Percentiles rank a stretch among this genome's conserved stretches.
Conservation (phyloP, 805 yeast species). For the Ogataea kodamae region DNA sequence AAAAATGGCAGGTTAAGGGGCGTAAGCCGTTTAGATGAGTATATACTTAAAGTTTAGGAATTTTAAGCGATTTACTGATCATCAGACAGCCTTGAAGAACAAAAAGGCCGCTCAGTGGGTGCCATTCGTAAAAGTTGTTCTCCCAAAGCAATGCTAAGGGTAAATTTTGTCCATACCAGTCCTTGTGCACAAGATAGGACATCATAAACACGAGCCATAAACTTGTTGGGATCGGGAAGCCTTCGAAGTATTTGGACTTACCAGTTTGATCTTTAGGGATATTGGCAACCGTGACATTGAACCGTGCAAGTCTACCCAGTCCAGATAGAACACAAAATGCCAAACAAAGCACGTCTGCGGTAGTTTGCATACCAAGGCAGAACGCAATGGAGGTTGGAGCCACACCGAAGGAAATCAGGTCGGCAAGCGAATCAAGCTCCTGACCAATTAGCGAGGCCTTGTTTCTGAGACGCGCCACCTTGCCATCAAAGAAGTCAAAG, state of each 20-base stretch:
- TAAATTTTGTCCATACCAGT: constrained; percentile 40
- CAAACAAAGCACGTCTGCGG: constrained; percentile 71
- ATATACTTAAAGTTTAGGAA: constrained; percentile 68
- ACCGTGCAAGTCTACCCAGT: constrained; percentile 88
- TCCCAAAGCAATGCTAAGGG: constrained; percentile 63
- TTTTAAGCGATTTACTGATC: constrained; percentile 84
- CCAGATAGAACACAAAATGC: constrained; percentile 91
- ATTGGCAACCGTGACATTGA: constrained; percentile 89
- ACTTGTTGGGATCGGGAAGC: constrained; percentile 92
- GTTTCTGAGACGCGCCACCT: constrained; percentile 92
- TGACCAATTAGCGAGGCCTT: constrained; percentile 94
- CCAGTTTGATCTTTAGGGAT: constrained; percentile 88
- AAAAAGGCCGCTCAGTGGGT: constrained; percentile 62
- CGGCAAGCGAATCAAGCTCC: constrained; percentile 95
- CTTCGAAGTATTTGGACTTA: constrained; percentile 89
- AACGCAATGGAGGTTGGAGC: constrained; percentile 94
- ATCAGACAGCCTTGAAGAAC: constrained; percentile 82
- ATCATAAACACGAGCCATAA: constrained; percentile 68
- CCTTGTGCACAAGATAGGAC: constrained; percentile 61
- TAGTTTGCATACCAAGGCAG: constrained; percentile 82
- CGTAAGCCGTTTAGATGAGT: constrained; percentile 26
- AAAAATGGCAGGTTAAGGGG: constrained; percentile 26
- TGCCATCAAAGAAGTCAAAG: constrained; percentile 95
- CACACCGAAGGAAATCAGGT: constrained; percentile 89
- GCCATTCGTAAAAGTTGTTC: constrained; percentile 66